phyloP scores from a whole-genome alignment of 2,329 filamentous ascomycete species.

The Fusarium gaditjirri region DNA sequence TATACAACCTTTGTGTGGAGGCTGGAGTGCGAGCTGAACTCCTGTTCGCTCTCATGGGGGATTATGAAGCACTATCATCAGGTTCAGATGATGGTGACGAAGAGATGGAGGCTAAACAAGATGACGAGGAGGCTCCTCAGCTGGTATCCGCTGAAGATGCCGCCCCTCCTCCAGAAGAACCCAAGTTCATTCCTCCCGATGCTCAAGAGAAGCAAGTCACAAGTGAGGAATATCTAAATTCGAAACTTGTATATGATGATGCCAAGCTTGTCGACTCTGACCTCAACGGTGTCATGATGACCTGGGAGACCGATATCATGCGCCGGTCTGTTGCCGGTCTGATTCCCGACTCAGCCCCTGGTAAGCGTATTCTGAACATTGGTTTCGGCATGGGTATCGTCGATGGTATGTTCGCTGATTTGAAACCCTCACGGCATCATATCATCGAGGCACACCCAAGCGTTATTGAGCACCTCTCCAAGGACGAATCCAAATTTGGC shows the following conservation, averaged over 20 bases:
- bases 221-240: conserved; percentile 75
- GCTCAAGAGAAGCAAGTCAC: conserved; percentile 62
- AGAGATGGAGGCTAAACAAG: conserved; percentile 59
- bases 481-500: conserved; percentile 63
- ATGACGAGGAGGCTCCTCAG: conserved; percentile 52
- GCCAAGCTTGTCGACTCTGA: conserved; percentile 77
- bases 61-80: conserved; percentile 78
- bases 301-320: conserved; percentile 92
- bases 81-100: conserved; percentile 62
- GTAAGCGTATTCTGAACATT: conserved; percentile 81
- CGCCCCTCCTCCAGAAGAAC: conserved; percentile 46
- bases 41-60: conserved; percentile 82
- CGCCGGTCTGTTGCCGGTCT: conserved; percentile 76
- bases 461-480: conserved; percentile 73
- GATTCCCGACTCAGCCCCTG: conserved; percentile 57
- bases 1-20: conserved; percentile 88
- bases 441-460: conserved; percentile 87
- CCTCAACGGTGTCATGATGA: conserved; percentile 92
- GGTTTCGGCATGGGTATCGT: conserved; percentile 94
- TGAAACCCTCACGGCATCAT: conserved; percentile 76
- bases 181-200: conserved; percentile 50
- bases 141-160: conserved; percentile 43
- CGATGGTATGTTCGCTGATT: conserved; percentile 78
- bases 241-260: conserved; percentile 70
- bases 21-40: conserved; percentile 92